Evolutionary conservation across 2,329 filamentous ascomycete genomes (phyloP), one percentile per base, ranked within the genome.

Genomic region (Biscogniauxia marginata): DNA sequence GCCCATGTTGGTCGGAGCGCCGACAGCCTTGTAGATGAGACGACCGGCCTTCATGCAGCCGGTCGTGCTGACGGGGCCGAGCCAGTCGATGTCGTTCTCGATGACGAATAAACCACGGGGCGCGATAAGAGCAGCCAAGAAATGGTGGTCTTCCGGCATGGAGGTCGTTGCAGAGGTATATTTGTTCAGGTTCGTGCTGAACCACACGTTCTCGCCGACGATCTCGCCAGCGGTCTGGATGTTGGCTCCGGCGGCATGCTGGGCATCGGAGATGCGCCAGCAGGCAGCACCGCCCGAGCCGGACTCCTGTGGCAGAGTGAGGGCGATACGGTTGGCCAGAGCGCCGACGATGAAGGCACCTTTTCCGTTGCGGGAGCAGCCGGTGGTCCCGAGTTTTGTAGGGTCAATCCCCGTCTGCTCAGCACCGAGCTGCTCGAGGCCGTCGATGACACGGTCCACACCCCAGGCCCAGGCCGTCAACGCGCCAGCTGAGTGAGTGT

Each of bases 321-420:
- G 76, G 18, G 80, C 82, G 57, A 87, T 83, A 45, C 84, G 82
- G 53, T 75, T 67, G 57, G 84, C 82, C 20, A 86, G 74, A 2
- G 84, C 84, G 16, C 83, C 83, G 4, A 79, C 81, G n/a, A 86
- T 74, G 59, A 87, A 79, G 24, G 84, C 84, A 11, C 84, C 84
- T 73, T 87, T 87, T 54, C 83, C 84, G 70, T 86, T 85, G 44
- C 84, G 80, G 52, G 82, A 86, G 75, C 84, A 87, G 4, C 84
- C 84, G 13, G 83, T 86, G 1, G 86, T 83, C 49, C 81, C 84
- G 19, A 84, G 70, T 2, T 73, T 74, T 39, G 67, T 74, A 21
- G 75, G 63, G 68, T 83, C 77, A 67, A 87, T 84, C 43, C 74
- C 74, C 2, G 76, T 74, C 20, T 75, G 77, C 11, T 67, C 68